Evolutionary conservation across 352 stramenopile species (phyloP).

Genomic region (Globisporangium paddicum): DNA sequence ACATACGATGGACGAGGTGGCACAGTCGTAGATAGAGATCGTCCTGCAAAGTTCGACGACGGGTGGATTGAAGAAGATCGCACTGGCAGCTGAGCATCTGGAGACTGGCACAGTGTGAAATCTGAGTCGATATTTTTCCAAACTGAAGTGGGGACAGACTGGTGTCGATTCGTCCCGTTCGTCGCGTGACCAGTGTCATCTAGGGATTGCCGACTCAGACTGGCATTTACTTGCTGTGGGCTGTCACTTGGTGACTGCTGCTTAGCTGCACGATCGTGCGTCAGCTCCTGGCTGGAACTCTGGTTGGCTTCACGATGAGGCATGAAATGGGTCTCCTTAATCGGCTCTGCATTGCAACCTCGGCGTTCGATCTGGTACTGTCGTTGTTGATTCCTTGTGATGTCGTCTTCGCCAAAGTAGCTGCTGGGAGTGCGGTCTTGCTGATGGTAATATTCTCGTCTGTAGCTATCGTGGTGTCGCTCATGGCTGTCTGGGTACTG

Average conservation of each 20-base stretch:
- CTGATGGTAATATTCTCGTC: background rate
- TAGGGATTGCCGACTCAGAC: background rate
- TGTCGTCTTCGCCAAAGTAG: background rate
- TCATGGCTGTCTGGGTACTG: background rate
- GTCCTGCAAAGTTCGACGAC: background rate
- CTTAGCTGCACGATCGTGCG: background rate
- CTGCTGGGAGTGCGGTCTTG: background rate
- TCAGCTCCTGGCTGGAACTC: background rate
- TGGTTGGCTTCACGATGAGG: background rate
- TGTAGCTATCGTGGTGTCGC: background rate
- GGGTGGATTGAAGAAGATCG: background rate
- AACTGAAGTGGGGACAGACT: background rate
- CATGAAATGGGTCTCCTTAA: background rate
- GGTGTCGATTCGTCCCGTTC: background rate
- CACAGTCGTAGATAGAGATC: background rate
- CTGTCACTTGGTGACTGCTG: background rate
- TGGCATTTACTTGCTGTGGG: background rate
- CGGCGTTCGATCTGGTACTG: background rate
- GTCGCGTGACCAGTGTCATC: background rate
- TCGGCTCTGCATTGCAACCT: background rate
- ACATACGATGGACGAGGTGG: background rate
- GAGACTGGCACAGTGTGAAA: background rate
- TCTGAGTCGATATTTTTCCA: constrained; percentile 2
- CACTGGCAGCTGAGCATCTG: background rate
- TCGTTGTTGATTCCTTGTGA: background rate